Evolutionary conservation across 1,284 basidiomycete species (phyloP).

Genomic region (Porogramme epimiltina): DNA sequence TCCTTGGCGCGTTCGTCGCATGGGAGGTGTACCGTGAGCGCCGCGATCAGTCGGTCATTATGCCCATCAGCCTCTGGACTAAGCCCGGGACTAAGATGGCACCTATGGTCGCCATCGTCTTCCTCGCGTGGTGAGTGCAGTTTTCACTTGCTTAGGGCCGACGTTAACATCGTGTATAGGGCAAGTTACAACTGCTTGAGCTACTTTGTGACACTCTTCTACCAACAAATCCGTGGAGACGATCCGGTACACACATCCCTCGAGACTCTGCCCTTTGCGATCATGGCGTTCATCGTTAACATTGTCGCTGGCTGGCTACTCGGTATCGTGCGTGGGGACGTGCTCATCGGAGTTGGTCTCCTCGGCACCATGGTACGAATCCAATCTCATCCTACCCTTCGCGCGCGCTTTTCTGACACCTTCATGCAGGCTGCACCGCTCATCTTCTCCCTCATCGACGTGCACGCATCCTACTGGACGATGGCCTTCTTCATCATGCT

Average conservation of each 20-base stretch:
- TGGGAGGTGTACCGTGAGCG: constrained; percentile 36
- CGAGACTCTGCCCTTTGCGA: constrained; percentile 18
- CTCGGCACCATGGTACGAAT: constrained; percentile 28
- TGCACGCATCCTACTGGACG: constrained; percentile 34
- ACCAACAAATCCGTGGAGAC: constrained; percentile 35
- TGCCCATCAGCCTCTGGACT: constrained; percentile 39
- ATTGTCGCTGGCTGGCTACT: constrained; percentile 32
- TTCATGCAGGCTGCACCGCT: constrained; percentile 34
- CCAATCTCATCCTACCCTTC: background rate
- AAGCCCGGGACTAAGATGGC: constrained; percentile 35
- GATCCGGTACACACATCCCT: constrained; percentile 33
- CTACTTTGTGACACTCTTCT: constrained; percentile 36
- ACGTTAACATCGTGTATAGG: background rate
- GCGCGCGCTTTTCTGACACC: background rate
- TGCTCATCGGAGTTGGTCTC: constrained; percentile 31
- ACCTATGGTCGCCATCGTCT: constrained; percentile 31
- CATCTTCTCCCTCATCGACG: constrained; percentile 35
- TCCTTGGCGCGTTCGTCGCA: constrained; percentile 32
- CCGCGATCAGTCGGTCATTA: constrained; percentile 30
- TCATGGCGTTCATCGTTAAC: constrained; percentile 32
- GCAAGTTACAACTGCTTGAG: constrained; percentile 31
- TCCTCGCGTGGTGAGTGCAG: constrained; percentile 35
- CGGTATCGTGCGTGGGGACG: constrained; percentile 27
- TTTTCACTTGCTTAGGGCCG: background rate
- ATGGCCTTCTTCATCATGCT: constrained; percentile 35